Evolutionary conservation across 495 filamentous ascomycete genomes (phyloP).

Genomic region (Trypethelium eluteriae): DNA sequence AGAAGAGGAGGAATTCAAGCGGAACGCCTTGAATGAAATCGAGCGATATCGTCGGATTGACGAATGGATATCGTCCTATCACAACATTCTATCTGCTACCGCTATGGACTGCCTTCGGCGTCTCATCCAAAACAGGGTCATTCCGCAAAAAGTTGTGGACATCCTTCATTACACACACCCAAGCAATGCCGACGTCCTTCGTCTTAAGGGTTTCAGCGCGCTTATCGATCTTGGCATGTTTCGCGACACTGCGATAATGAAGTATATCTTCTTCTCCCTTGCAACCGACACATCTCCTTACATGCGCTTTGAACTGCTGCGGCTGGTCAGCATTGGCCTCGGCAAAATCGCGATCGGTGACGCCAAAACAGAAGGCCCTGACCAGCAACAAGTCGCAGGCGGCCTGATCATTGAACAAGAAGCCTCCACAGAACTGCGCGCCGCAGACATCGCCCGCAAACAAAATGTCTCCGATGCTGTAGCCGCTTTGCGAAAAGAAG

Average conservation of each 20-base stretch:
- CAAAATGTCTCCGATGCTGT: conserved; percentile 71
- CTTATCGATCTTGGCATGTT: conserved; percentile 72
- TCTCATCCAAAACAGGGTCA: conserved; percentile 64
- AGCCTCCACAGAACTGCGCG: conserved; percentile 56
- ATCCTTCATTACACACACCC: conserved; percentile 75
- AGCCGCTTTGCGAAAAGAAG: conserved; percentile 61
- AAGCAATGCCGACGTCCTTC: conserved; percentile 69
- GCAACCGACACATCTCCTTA: conserved; percentile 74
- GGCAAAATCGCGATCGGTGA: conserved; percentile 76
- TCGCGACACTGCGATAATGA: conserved; percentile 52
- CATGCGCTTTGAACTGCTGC: conserved; percentile 61
- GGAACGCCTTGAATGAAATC: conserved; percentile 70
- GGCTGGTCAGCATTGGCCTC: conserved; percentile 60
- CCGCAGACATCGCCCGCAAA: conserved; percentile 62
- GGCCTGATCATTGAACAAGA: conserved; percentile 74
- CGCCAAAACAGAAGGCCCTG: conserved; percentile 27
- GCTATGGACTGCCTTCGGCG: conserved; percentile 69
- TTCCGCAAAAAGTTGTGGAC: conserved; percentile 52
- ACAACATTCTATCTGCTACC: conserved; percentile 80
- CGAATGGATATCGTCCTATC: conserved; percentile 84
- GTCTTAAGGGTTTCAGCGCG: conserved; percentile 73
- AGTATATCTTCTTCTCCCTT: conserved; percentile 62
- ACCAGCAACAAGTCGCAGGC: conserved; percentile 38
- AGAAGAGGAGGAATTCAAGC: conserved; percentile 50
- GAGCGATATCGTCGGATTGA: conserved; percentile 87